Conservation (phyloP, 1,284 basidiomycete species). For the Anthracocystis panici-leucophaei region DNA sequence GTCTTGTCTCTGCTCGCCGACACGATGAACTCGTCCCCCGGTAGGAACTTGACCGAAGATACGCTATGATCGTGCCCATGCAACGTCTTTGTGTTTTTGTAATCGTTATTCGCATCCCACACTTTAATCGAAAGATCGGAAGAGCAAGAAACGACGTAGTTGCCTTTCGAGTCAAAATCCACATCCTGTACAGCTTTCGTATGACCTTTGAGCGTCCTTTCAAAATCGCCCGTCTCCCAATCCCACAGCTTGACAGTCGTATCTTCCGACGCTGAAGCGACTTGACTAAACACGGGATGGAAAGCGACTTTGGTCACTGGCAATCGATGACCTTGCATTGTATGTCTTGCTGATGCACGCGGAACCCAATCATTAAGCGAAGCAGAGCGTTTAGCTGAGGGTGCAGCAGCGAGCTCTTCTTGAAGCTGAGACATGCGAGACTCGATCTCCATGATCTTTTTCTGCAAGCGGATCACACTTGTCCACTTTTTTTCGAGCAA, state of each 20-base stretch:
- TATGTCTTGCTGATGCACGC: constrained; percentile 81
- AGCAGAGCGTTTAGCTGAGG: constrained; percentile 76
- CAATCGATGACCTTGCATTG: constrained; percentile 82
- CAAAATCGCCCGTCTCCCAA: constrained; percentile 93
- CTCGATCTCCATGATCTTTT: constrained; percentile 84
- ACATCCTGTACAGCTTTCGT: constrained; percentile 88
- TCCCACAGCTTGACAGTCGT: constrained; percentile 92
- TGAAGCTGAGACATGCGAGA: constrained; percentile 80
- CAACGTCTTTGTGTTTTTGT: constrained; percentile 86
- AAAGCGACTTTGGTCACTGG: constrained; percentile 84
- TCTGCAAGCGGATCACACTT: constrained; percentile 88
- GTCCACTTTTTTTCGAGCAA: constrained; percentile 96
- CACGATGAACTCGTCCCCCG: constrained; percentile 83
- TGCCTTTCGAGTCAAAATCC: constrained; percentile 87
- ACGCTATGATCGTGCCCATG: constrained; percentile 92
- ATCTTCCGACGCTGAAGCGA: constrained; percentile 88
- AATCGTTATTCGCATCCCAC: constrained; percentile 89
- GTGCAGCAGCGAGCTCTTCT: constrained; percentile 77
- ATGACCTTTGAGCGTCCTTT: constrained; percentile 89
- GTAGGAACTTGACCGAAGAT: constrained; percentile 84
- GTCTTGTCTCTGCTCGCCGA: constrained; percentile 88
- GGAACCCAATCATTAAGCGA: constrained; percentile 85
- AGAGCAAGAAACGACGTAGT: constrained; percentile 85
- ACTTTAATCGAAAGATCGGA: constrained; percentile 90
- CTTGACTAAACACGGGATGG: constrained; percentile 84